Evolutionary conservation across 2,329 filamentous ascomycete species (phyloP), one percentile per base, ranked within the genome.

Genomic region (Myriangium duriaei): DNA sequence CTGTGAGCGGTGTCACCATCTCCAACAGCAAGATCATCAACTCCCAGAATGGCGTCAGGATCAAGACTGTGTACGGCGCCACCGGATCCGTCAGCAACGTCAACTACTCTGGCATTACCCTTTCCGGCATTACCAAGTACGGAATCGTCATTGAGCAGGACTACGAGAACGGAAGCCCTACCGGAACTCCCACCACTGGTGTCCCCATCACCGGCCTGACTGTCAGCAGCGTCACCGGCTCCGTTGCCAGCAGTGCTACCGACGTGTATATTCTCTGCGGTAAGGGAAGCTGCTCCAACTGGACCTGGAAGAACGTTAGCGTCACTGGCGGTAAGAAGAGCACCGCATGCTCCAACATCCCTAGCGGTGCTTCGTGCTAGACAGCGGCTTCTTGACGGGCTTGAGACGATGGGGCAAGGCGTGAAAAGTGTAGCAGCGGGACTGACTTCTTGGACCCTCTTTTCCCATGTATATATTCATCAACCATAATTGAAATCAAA

Each of bases 121-220:
- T 75, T 2, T 61, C 57, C 29, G 53, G 55, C 30, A 73, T 74
- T 48, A 52, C 64, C 37, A 57, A 65, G 14, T 72, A 74, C 50
- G 71, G 67, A 31, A 67, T 76, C 41, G 60, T 74, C 35, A 65
- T 77, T 41, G 59, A 75, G 53, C 73, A 77, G 57, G 69, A 74
- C 51, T 75, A 74, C 47, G 55, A 64, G 47, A 68, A 68, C 43
- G 63, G 64, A 34, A 60, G 60, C 30, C 59, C 62, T 3, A 63
- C 57, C 5, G 67, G 65, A 12, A 53, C n/a, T 0, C 62, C 67
- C 9, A 68, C 63, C 24, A 47, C 48, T 16, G 67, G 68, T 24
- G 65, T 72, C n/a, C 68, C 67, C n/a, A 71, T 72, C 51, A 71
- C 68, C 6, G 62, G 58, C 5, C 45, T 72, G 5, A 63, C 57